Evolutionary conservation across 768 basidiomycete species (phyloP).

Genomic region (Pleurotus giganteus): DNA sequence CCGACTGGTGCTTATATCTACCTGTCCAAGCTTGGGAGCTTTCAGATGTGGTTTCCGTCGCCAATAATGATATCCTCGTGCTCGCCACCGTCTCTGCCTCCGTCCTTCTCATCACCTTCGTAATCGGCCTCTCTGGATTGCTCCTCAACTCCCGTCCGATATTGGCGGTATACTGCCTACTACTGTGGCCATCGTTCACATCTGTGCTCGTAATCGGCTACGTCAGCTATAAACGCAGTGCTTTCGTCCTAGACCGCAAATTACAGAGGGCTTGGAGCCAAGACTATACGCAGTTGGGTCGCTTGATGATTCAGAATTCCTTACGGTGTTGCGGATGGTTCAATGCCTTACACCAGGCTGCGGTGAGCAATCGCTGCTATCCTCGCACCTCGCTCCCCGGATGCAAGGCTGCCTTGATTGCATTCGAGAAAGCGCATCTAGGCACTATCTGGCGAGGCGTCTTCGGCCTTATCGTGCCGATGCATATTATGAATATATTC

Average conservation of each 20-base stretch:
- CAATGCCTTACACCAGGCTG: slow-evolving; percentile 57
- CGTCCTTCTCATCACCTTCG: slow-evolving; percentile 53
- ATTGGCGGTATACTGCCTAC: slow-evolving; percentile 62
- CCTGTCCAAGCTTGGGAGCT: slow-evolving; percentile 47
- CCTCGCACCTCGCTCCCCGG: slow-evolving; percentile 61
- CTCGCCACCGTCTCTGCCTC: slow-evolving; percentile 59
- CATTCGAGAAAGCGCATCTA: slow-evolving; percentile 51
- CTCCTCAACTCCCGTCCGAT: slow-evolving; percentile 68
- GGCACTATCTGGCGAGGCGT: slow-evolving; percentile 44
- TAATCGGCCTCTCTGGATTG: slow-evolving; percentile 58
- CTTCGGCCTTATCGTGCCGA: slow-evolving; percentile 50
- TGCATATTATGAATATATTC: slow-evolving; percentile 61
- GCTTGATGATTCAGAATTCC: slow-evolving; percentile 58
- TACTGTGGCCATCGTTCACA: slow-evolving; percentile 64
- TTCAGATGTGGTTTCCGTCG: slow-evolving; percentile 62
- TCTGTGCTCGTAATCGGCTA: slow-evolving; percentile 63
- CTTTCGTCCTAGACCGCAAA: slow-evolving; percentile 63
- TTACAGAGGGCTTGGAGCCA: slow-evolving; percentile 68
- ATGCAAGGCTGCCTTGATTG: slow-evolving; percentile 59
- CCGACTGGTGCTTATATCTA: slow-evolving; percentile 2
- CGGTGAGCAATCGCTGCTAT: slow-evolving; percentile 58
- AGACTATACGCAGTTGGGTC: slow-evolving; percentile 52
- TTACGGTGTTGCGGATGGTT: slow-evolving; percentile 68
- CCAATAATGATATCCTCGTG: slow-evolving; percentile 53
- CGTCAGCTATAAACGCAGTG: slow-evolving; percentile 56